phyloP scores from a whole-genome alignment of 805 yeast genomes.

The Tetrapisispora pingtungensis region DNA sequence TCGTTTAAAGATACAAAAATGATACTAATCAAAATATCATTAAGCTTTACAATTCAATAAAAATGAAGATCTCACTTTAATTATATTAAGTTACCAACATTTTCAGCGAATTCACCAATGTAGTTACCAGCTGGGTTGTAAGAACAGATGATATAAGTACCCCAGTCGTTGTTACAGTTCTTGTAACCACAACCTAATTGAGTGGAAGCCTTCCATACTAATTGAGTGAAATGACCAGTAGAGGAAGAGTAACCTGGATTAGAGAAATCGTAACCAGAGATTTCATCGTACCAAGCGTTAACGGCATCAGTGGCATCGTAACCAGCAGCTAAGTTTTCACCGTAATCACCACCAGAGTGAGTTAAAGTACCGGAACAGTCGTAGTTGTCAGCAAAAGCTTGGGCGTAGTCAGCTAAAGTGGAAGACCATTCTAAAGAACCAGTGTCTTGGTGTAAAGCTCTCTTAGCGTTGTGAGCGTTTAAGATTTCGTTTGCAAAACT shows the following conservation, averaged over 20 bases:
- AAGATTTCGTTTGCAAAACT: constrained; percentile 34
- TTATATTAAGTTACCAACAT: constrained; percentile 9
- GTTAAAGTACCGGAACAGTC: constrained; percentile 47
- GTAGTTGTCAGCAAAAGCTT: constrained; percentile 38
- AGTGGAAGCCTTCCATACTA: constrained; percentile 54
- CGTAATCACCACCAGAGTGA: constrained; percentile 50
- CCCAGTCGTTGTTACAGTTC: constrained; percentile 10
- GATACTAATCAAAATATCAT: no score
- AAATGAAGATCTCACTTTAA: background rate
- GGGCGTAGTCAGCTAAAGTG: constrained; percentile 38
- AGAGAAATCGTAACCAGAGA: constrained; percentile 39
- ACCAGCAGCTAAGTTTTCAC: constrained; percentile 57
- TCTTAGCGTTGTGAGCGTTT: constrained; percentile 51
- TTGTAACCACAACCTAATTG: constrained; percentile 50
- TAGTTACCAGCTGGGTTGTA: constrained; percentile 49
- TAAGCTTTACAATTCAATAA: no score
- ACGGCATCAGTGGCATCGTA: constrained; percentile 44
- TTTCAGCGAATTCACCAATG: constrained; percentile 9
- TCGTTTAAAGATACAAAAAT: background rate
- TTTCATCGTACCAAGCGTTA: constrained; percentile 67
- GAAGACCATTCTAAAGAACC: constrained; percentile 41
- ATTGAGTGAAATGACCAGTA: constrained; percentile 64
- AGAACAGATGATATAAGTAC: constrained; percentile 55
- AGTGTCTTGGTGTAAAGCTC: constrained; percentile 40
- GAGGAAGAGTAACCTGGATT: constrained; percentile 24